Conservation (phyloP, 73 alveolate species). For the Symbiodinium pilosum region DNA sequence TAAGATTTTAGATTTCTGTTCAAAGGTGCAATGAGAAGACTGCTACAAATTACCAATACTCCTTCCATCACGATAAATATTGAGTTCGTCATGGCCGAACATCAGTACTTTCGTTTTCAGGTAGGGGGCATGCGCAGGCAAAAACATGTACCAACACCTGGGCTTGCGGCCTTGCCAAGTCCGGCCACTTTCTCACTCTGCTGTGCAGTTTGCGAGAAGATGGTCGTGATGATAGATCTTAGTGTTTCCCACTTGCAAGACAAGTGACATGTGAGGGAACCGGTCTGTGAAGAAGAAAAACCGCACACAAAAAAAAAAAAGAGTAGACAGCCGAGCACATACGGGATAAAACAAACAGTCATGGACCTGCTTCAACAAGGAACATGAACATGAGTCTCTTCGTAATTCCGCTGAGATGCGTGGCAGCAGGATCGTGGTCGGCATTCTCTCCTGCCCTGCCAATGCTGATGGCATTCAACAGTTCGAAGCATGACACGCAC, state of each 20-base stretch:
- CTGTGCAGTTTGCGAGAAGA: slow-evolving; percentile 48
- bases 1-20: too few species aligned
- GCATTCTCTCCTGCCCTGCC: slow-evolving; percentile 68
- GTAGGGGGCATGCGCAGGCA: not conserved
- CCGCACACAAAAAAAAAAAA: not conserved
- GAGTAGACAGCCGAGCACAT: not conserved
- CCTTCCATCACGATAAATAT: not conserved
- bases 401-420: not conserved
- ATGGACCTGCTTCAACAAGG: too few species aligned
- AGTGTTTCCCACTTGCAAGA: too few species aligned
- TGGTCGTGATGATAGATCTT: slow-evolving; percentile 47
- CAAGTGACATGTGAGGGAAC: too few species aligned
- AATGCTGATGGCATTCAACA: too few species aligned
- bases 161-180: slow-evolving; percentile 30
- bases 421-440: slow-evolving; percentile 51
- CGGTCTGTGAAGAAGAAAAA: not conserved
- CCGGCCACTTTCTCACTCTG: slow-evolving; percentile 80
- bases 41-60: not conserved
- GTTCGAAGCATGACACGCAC: too few species aligned
- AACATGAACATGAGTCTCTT: too few species aligned
- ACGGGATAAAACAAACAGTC: too few species aligned
- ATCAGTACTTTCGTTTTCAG: not conserved
- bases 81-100: not conserved
- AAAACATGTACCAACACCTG: not conserved
- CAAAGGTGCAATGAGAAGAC: too few species aligned